Base-by-base conservation (phyloP, 495 filamentous ascomycete genomes). In the Xylaria nigripes region DNA sequence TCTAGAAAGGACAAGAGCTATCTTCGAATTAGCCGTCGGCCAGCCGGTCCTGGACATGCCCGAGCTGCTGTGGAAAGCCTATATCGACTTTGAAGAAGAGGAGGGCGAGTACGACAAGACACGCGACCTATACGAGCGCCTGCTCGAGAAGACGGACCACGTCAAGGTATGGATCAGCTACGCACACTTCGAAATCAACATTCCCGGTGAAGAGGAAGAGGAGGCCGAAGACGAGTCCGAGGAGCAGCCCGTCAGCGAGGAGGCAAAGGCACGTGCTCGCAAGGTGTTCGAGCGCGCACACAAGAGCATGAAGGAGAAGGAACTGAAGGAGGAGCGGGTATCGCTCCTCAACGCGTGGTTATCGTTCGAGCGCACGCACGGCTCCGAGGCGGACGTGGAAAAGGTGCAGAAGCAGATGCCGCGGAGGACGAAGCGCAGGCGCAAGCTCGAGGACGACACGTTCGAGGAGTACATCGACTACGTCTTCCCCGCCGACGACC, bases 121-220 rank as follows among this genome's bases (percentile, higher is more conserved):
- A 1, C 77, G 93, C 43, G 67, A 73, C n/a, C 72, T 98, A 47
- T 98, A 97, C 72, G 93, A 97, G 72, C 81, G 93, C 22, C 76
- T 98, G 21, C 77, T 98, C 32, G 73, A 88, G 65, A 95, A 92
- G 82, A 95, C 94, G 16, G 86, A 89, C 66, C 94, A 98, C 64
- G 89, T 96, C 75, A 96, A 96, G 78, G 93, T 98, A 48, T 98
- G 93, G 93, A 95, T 90, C 73, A 86, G 83, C 66, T 98, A 92
- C 70, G 94, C 93, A 13, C 87, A 90, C 62, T 97, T 97, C 68
- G 93, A 98, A 70, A 87, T 96, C 74, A 91, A 92, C 61, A 80
- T 91, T 0, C 82, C 82, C 36, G 88, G 85, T 27, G 75, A 76
- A 7, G 85, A 83, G 32, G 74, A 71, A 47, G 71, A 61, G 29